Base-by-base conservation (phyloP, 116 monocot genomes). In the Zostera marina region DNA sequence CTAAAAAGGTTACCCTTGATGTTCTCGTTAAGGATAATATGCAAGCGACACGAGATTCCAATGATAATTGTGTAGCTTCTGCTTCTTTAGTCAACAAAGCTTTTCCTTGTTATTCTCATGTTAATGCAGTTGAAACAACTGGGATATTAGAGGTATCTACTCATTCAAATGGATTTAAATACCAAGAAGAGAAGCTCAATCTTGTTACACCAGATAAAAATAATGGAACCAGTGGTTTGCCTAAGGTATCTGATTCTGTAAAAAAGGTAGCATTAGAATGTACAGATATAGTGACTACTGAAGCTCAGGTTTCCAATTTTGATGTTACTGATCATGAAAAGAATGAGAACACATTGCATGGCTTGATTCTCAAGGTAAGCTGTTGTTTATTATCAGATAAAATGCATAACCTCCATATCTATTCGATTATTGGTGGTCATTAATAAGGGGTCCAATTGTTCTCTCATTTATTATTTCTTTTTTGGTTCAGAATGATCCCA, bases 401-500 rank as follows among this genome's bases (percentile, higher is more conserved):
- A 52, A 20, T 22, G 9, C 19, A 32, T 8, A 26, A 7, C 10
- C 4, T 49, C 11, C 5, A 32, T 23, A 26, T 14, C 2, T 61
- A 14, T 46, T n/a, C n/a, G n/a, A n/a, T n/a, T n/a, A 55, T 20
- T 32, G 32, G 32, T 32, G 32, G 5, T 32, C 32, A 32, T 32
- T 2, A 32, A 32, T 32, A 2, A 32, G 13, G 11, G 11, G 40
- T 41, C n/a, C 13, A 40, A 16, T 47, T 61, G n/a, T 3, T 44
- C 21, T 63, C 17, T 3, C 4, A 24, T 65, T 26, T 44, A 39
- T 44, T 23, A 41, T 49, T 60, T 47, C 4, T 51, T 8, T 17
- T 80, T n/a, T n/a, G n/a, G 1, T 66, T 63, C 85, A 89, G 89
- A 72, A 72, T 78, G 63, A 39, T 22, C 63, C 61, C 61, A 47